A percentile compares a stretch with the other conserved stretches of the same genome.
Evolutionary conservation across 768 basidiomycete species (phyloP).

Genomic region (Fibroporia radiculosa): DNA sequence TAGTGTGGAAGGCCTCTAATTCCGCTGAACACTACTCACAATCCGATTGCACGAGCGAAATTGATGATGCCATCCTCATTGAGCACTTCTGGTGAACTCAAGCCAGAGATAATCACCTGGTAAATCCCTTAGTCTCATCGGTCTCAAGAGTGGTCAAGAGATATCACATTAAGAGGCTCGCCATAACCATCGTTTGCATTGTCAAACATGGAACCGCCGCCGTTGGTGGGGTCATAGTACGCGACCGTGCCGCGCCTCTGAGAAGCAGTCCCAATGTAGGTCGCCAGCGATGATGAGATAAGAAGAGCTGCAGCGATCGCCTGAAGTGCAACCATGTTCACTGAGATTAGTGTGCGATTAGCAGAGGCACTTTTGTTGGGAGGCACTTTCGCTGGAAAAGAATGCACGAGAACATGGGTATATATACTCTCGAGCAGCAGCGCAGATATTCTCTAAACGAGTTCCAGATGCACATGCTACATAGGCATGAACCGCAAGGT

Average conservation of each 20-base stretch:
- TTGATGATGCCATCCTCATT: slow-evolving; percentile 50
- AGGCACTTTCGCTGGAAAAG: too few species aligned
- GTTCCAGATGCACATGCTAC: too few species aligned
- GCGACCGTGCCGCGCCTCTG: slow-evolving; percentile 11
- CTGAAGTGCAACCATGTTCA: not conserved
- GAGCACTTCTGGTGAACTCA: slow-evolving; percentile 49
- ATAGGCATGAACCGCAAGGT: too few species aligned
- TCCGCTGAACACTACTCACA: slow-evolving; percentile 32
- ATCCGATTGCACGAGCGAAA: slow-evolving; percentile 53
- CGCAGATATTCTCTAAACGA: too few species aligned
- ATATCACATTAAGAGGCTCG: slow-evolving; percentile 37
- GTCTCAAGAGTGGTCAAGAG: not conserved
- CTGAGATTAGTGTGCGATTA: too few species aligned
- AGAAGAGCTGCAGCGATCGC: not conserved
- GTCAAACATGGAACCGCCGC: slow-evolving; percentile 36
- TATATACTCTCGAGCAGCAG: too few species aligned
- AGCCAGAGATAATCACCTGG: slow-evolving; percentile 56
- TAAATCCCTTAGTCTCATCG: not conserved
- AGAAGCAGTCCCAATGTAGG: not conserved
- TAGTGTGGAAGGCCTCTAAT: not conserved
- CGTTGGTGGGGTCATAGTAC: slow-evolving; percentile 26
- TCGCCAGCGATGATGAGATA: not conserved
- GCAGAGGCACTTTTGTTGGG: too few species aligned
- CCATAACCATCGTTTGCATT: slow-evolving; percentile 30
- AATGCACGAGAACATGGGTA: too few species aligned